These are phyloP conservation scores for Dactylonectria macrodidyma DNA, from an alignment of 2,329 filamentous ascomycete species.

Conservation along the genomic window DNA sequence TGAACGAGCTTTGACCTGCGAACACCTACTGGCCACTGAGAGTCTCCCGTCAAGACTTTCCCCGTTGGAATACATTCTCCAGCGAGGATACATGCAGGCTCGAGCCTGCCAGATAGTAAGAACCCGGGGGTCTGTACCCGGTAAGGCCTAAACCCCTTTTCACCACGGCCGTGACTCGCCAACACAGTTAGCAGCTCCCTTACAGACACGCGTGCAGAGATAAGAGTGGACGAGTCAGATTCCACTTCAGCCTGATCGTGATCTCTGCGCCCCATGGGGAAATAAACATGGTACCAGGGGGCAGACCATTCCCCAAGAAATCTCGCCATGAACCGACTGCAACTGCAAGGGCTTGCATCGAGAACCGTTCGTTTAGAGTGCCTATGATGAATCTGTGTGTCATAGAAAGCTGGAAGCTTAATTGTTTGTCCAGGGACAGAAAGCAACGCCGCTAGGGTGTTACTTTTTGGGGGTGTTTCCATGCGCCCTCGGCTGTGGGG, in stretches of 20 bases:
- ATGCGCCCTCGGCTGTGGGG: background rate
- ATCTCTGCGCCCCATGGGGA: slow-evolving; percentile 23
- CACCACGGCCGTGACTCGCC: background rate
- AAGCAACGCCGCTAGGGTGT: background rate
- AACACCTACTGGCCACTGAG: slow-evolving; percentile 5
- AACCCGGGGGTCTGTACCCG: slow-evolving; percentile 9
- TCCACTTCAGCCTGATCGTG: slow-evolving; percentile 4
- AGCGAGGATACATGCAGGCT: background rate
- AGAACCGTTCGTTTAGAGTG: background rate
- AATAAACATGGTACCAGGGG: slow-evolving; percentile 1
- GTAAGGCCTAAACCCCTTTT: slow-evolving; percentile 3
- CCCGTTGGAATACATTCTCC: slow-evolving; percentile 5
- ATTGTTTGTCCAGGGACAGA: background rate
- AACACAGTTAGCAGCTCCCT: slow-evolving; percentile 11
- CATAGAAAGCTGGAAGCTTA: slow-evolving; percentile 10
- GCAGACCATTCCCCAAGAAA: background rate
- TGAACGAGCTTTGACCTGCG: background rate
- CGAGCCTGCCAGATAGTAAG: slow-evolving; percentile 4
- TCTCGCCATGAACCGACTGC: background rate
- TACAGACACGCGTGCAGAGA: background rate
- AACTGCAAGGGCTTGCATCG: background rate
- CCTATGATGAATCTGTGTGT: background rate
- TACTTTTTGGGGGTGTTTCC: background rate
- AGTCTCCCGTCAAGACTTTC: slow-evolving; percentile 19
- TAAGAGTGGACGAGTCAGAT: slow-evolving; percentile 9